These are phyloP conservation scores for Pestalotiopsis sp. DNA, from an alignment of 2,329 filamentous ascomycete species.

Conservation along the genomic window DNA sequence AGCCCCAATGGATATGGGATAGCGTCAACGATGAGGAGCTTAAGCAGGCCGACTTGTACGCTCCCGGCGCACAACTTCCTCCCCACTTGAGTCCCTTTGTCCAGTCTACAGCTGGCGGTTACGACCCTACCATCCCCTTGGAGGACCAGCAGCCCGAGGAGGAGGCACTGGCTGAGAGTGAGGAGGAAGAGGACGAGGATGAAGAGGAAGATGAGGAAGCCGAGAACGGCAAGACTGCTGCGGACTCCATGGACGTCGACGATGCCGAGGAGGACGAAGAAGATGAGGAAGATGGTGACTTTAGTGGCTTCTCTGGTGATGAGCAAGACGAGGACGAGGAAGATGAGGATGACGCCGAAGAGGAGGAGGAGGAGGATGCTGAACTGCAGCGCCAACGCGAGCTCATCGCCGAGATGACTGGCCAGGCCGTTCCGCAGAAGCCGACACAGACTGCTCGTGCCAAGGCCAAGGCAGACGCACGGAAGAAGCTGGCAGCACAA, in stretches of 20 bases:
- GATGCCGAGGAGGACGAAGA: conserved; percentile 48
- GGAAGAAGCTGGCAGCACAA: conserved; percentile 71
- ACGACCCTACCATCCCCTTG: conserved; percentile 85
- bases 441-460: conserved; percentile 51
- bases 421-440: conserved; percentile 60
- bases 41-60: conserved; percentile 84
- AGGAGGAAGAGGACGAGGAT: conserved; percentile 51
- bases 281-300: conserved; percentile 43
- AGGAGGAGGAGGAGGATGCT: conserved; percentile 63
- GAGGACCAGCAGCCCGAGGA: conserved; percentile 87
- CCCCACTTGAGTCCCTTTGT: conserved; percentile 97
- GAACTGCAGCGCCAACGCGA: conserved; percentile 81
- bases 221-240: conserved; percentile 45
- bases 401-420: conserved; percentile 87
- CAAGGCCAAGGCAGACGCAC: conserved; percentile 70
- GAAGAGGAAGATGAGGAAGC: conserved; percentile 47
- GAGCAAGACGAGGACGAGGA: conserved; percentile 44
- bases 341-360: conserved; percentile 43
- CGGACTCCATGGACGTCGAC: conserved; percentile 52
- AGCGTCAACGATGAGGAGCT: conserved; percentile 91
- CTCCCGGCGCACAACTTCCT: conserved; percentile 84
- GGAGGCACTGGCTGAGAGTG: conserved; percentile 75
- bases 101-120: conserved; percentile 81
- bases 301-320: conserved; percentile 54
- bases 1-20: conserved; percentile 99